Base-by-base conservation (phyloP, 129 eudicot genomes). In the Tagetes erecta region DNA sequence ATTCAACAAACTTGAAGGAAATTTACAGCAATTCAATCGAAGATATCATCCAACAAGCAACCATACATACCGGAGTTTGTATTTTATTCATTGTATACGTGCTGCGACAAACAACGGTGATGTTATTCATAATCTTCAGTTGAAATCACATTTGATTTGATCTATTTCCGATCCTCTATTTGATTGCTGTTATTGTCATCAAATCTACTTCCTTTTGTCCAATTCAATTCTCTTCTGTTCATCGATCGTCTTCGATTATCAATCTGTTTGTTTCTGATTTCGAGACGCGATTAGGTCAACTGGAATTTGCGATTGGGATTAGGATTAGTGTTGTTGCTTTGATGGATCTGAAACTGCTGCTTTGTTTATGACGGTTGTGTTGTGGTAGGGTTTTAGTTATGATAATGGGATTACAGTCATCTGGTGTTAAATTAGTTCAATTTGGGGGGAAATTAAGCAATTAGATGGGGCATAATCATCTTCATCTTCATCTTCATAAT, bases 371-470 rank as follows among this genome's bases (percentile, higher is more conserved):
- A 62, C 8, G 67, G 44, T 36, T 62, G 45, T 62, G 27, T 20
- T 20, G 27, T 20, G 27, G 27, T 20, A 20, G 44, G 45, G 42
- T 36, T 35, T 62, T 62, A 62, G 42, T 62, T 62, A 62, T 62
- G 67, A 62, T 62, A 62, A 62, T 62, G 67, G 67, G 67, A 35
- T 62, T 62, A 45, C 67, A 62, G 20, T 62, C 67, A 10, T 36
- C 67, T 20, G 67, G 67, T 36, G 36, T 20, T 20, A 20, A 36
- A 62, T 37, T 62, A 62, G 44, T 62, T 36, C 27, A 62, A 36
- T 62, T 62, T 62, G 31, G 42, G 27, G 60, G 34, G 27, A 55
- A 31, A 5, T 51, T 51, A 10, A 9, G 27, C 27, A 20, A 20
- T 20, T 20, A 20, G 27, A 20, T 20, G 27, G 27, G 27, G 27